Evolutionary conservation across 805 yeast species (phyloP), one percentile per base, ranked within the genome.

Genomic region (Metschnikowia reukaufii): DNA sequence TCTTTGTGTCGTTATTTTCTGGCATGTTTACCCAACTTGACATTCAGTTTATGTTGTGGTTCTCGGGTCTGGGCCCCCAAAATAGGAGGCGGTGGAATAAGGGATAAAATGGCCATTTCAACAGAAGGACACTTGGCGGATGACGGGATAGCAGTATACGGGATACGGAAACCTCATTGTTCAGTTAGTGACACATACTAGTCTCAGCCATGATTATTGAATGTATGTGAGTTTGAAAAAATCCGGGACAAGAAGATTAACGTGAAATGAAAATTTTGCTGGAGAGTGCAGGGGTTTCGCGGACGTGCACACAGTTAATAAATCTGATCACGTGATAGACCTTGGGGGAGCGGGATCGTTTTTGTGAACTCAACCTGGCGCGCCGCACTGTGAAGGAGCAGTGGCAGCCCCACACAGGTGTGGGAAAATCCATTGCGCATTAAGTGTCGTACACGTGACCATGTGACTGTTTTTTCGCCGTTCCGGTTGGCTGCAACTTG

Each of bases 181-280:
- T 23, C 15, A 18, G 8, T 21, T 35, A 7, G 25, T 25, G 43
- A 34, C 48, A 55, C 58, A 55, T 55, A 55, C 58, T 55, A 55
- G 58, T 55, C 57, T 55, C 58, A 53, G 58, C 58, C 57, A 52
- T 52, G 55, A 52, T 54, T 54, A 44, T 44, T 50, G 47, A 47
- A 46, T 52, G 55, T 47, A 47, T 35, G 57, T 55, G 46, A 48
- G 36, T 38, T 42, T 47, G 36, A 39, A 45, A 45, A 45, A 35
- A 39, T 34, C 29, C 34, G 32, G 16, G n/a, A 21, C 41, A 36
- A 36, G 43, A 39, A 36, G 48, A 33, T 19, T 12, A 16, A 31
- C 33, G 43, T 44, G 47, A 47, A 42, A 48, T 47, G 57, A 55
- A 55, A 55, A 55, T 51, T 55, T 53, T 55, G 56, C 57, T 42